phyloP scores from a whole-genome alignment of 139 green algal species.

The Auxenochlorella protothecoides region DNA sequence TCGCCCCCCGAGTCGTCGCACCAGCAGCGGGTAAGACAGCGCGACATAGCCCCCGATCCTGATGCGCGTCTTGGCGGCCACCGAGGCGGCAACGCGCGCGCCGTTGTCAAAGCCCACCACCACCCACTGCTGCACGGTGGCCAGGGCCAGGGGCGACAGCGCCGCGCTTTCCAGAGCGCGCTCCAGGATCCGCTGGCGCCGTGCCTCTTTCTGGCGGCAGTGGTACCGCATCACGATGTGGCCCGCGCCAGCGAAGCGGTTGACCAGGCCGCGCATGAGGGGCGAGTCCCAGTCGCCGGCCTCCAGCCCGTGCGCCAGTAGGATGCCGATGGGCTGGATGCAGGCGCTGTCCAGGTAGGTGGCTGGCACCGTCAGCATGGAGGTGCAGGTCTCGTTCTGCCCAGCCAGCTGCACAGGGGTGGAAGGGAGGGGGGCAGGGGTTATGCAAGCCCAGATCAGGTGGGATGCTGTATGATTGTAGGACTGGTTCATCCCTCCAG shows the following conservation, averaged over 20 bases:
- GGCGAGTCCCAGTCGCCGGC: slow-evolving; percentile 40
- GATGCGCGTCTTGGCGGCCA: slow-evolving; percentile 18
- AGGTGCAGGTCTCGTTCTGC: slow-evolving; percentile 26
- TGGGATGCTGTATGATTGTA: too few species aligned
- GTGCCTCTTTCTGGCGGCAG: slow-evolving; percentile 46
- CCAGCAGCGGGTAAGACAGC: slow-evolving; percentile 51
- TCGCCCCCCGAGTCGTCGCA: background rate
- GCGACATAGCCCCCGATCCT: slow-evolving; percentile 37
- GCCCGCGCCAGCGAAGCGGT: slow-evolving; percentile 15
- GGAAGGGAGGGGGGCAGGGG: too few species aligned
- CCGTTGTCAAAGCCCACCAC: slow-evolving; percentile 40
- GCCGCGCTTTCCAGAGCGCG: slow-evolving; percentile 43
- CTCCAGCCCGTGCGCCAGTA: slow-evolving; percentile 50
- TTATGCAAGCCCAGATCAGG: too few species aligned
- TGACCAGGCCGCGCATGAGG: slow-evolving; percentile 18
- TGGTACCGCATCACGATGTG: slow-evolving; percentile 52
- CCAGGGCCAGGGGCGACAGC: slow-evolving; percentile 42
- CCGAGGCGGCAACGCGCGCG: slow-evolving; percentile 44
- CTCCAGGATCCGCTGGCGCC: slow-evolving; percentile 53
- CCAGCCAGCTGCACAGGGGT: slow-evolving; percentile 18
- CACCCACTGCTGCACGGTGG: slow-evolving; percentile 42
- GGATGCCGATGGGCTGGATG: slow-evolving; percentile 31
- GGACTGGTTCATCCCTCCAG: too few species aligned
- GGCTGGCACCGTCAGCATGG: slow-evolving; percentile 17
- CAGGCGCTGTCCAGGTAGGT: slow-evolving; percentile 9